Conservation (phyloP, 257 asterid species). For the Forsythia suspensa region DNA sequence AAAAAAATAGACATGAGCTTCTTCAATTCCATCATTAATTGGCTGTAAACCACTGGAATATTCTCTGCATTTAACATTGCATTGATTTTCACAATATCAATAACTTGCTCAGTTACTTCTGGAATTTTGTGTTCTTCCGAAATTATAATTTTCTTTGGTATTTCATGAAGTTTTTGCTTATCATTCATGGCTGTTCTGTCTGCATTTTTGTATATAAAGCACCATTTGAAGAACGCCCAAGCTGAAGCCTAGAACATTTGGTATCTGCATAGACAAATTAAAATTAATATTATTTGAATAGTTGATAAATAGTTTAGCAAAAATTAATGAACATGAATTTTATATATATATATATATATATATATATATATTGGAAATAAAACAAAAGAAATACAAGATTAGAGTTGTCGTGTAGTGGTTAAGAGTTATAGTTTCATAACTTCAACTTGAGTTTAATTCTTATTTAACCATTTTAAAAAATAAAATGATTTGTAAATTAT, state of each 20-base stretch:
- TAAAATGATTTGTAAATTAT: too few relatives aligned
- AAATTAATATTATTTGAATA: not conserved
- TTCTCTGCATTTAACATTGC: conserved; percentile 27
- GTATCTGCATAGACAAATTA: conserved; percentile 34
- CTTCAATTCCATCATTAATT: conserved; percentile 11
- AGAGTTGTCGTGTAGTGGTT: too few relatives aligned
- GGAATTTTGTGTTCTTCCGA: conserved; percentile 33
- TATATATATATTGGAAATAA: too few relatives aligned
- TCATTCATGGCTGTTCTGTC: conserved; percentile 1
- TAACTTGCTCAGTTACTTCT: conserved; percentile 27
- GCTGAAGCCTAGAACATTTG: conserved; percentile 64
- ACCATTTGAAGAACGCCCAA: conserved; percentile 61
- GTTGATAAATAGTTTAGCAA: not conserved
- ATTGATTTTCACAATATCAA: conserved; percentile 40
- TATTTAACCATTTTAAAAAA: too few relatives aligned
- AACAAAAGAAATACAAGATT: too few relatives aligned
- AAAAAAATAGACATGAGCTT: too few relatives aligned
- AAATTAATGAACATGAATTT: not conserved
- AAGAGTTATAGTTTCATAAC: too few relatives aligned
- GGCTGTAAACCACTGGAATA: conserved; percentile 25
- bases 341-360: too few relatives aligned
- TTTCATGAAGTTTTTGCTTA: conserved; percentile 26
- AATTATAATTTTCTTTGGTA: conserved; percentile 24
- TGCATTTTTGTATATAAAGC: conserved; percentile 48
- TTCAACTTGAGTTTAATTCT: too few relatives aligned